Conservation (phyloP, 2,329 filamentous ascomycete genomes). For the Alternaria viburni region DNA sequence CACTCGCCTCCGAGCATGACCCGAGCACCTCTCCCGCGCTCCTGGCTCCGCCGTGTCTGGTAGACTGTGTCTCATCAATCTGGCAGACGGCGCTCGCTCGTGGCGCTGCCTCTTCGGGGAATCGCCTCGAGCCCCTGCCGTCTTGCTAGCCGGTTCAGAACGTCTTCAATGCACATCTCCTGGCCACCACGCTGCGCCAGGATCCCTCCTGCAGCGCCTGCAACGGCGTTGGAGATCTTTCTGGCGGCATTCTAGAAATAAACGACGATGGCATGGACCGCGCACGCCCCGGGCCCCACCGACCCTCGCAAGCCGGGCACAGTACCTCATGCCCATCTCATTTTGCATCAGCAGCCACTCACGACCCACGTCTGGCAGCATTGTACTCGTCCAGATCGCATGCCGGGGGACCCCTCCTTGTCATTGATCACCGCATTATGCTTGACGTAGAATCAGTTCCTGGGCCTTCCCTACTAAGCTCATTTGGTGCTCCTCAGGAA, state of each 20-base stretch:
- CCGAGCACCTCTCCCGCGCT: conserved; percentile 31
- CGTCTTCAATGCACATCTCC: conserved; percentile 44
- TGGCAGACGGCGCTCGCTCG: conserved; percentile 41
- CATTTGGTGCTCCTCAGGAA: conserved; percentile 51
- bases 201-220: conserved; percentile 45
- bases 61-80: conserved; percentile 39
- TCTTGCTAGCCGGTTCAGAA: conserved; percentile 41
- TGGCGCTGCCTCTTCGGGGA: conserved; percentile 44
- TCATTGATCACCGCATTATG: conserved; percentile 55
- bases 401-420: conserved; percentile 46
- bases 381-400: conserved; percentile 49
- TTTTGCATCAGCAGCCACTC: conserved; percentile 51
- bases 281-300: conserved; percentile 28
- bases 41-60: conserved; percentile 35
- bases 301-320: conserved; percentile 40
- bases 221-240: conserved; percentile 52
- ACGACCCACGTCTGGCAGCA: conserved; percentile 46
- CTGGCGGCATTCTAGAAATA: conserved; percentile 52
- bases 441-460: conserved; percentile 52
- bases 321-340: conserved; percentile 43
- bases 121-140: conserved; percentile 37
- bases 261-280: conserved; percentile 42
- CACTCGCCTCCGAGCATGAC: conserved; percentile 25
- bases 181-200: conserved; percentile 45
- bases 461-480: conserved; percentile 51